Conservation (phyloP, 495 filamentous ascomycete genomes). For the Penicillium bialowiezense region DNA sequence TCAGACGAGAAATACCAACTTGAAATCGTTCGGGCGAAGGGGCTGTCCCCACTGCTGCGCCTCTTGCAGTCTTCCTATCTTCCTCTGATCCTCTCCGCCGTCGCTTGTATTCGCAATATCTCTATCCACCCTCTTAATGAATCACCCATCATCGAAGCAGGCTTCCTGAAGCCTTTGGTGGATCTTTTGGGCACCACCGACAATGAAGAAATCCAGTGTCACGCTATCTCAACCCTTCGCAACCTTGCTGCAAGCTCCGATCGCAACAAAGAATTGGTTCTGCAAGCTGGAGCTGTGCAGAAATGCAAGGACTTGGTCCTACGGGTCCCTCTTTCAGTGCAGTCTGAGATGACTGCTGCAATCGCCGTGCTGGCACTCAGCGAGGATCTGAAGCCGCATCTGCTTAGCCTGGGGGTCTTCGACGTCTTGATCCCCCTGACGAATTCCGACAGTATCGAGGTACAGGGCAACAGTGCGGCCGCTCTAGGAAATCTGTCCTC, state of each 20-base stretch:
- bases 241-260: slow-evolving; percentile 97
- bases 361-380: slow-evolving; percentile 96
- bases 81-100: slow-evolving; percentile 92
- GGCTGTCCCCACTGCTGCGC: slow-evolving; percentile 77
- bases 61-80: slow-evolving; percentile 93
- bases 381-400: slow-evolving; percentile 89
- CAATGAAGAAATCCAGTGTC: slow-evolving; percentile 98
- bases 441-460: slow-evolving; percentile 91
- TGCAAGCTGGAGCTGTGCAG: slow-evolving; percentile 94
- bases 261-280: slow-evolving; percentile 90
- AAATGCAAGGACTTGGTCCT: slow-evolving; percentile 97
- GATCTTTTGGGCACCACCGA: slow-evolving; percentile 93
- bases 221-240: slow-evolving; percentile 93
- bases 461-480: slow-evolving; percentile 96
- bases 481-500: slow-evolving; percentile 94
- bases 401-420: slow-evolving; percentile 92
- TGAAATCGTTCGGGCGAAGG: slow-evolving; percentile 88
- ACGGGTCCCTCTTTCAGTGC: slow-evolving; percentile 88
- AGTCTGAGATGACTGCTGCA: slow-evolving; percentile 98
- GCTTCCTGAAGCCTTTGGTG: slow-evolving; percentile 89
- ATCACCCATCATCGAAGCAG: slow-evolving; percentile 98
- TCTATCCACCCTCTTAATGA: slow-evolving; percentile 98
- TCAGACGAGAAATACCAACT: slow-evolving; percentile 99
- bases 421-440: slow-evolving; percentile 95
- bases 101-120: slow-evolving; percentile 98